Evolutionary conservation across 768 basidiomycete species (phyloP).

Genomic region (Boletus barrowsii): DNA sequence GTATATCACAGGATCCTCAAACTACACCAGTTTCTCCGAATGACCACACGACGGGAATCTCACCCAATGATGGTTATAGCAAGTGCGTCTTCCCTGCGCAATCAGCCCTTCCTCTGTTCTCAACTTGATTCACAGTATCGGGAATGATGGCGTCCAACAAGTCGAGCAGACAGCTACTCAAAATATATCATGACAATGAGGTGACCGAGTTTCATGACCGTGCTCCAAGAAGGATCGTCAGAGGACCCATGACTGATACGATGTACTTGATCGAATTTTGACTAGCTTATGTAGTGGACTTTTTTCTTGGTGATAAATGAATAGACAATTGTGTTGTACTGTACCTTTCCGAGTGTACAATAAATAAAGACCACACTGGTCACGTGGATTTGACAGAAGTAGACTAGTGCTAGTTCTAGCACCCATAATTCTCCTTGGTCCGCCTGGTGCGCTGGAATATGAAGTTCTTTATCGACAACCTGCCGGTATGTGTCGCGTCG

Average conservation of each 20-base stretch:
- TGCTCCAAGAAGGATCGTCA: background rate
- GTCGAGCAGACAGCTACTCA: slow-evolving; percentile 34
- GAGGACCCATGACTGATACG: background rate
- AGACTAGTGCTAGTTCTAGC: too few species aligned
- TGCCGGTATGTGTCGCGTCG: slow-evolving; percentile 52
- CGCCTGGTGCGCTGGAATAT: slow-evolving; percentile 35
- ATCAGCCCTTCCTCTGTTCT: background rate
- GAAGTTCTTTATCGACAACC: slow-evolving; percentile 81
- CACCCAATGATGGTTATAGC: slow-evolving; percentile 67
- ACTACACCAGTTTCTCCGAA: slow-evolving; percentile 33
- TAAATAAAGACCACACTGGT: background rate
- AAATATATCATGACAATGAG: slow-evolving; percentile 25
- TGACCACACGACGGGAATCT: slow-evolving; percentile 41
- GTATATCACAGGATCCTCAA: slow-evolving; percentile 27
- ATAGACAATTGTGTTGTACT: background rate
- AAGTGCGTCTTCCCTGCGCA: slow-evolving; percentile 21
- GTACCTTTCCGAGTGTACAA: background rate
- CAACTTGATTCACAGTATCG: slow-evolving; percentile 22
- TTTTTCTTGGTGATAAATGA: background rate
- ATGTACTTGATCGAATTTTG: background rate
- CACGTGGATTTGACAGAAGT: slow-evolving; percentile 14
- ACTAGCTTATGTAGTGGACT: background rate
- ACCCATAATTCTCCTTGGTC: background rate
- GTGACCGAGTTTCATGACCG: background rate
- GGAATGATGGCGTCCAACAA: slow-evolving; percentile 30